Conservation (phyloP, 768 basidiomycete genomes). For the Tulasnella sp. region DNA sequence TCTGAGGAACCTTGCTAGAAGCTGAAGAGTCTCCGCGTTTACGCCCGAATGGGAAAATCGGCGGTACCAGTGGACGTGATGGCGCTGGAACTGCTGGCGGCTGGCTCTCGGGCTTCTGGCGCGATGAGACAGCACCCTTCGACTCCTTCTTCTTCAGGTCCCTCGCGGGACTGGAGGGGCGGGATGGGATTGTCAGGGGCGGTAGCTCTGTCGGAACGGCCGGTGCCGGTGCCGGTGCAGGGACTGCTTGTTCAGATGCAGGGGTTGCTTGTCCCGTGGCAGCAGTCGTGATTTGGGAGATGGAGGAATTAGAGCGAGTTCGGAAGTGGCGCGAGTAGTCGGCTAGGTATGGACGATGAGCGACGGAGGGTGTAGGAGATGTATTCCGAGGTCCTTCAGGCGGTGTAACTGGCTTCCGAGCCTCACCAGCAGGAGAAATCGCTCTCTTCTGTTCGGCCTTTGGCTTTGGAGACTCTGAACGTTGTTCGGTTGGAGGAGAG, state of each 20-base stretch:
- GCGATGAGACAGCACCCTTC: background rate
- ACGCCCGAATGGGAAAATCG: background rate
- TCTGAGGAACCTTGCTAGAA: background rate
- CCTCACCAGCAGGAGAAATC: background rate
- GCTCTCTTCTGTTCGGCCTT: background rate
- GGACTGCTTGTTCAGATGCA: background rate
- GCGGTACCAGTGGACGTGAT: background rate
- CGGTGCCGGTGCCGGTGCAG: background rate
- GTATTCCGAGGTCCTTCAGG: background rate
- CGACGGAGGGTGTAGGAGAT: background rate
- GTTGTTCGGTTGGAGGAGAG: background rate
- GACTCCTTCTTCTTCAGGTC: constrained; percentile 1
- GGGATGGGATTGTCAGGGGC: background rate
- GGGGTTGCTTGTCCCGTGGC: background rate
- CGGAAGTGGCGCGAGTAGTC: constrained; percentile 13
- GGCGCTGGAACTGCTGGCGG: background rate
- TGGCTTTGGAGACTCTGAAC: background rate
- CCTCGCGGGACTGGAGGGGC: background rate
- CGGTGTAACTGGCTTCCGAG: background rate
- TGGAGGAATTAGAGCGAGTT: background rate
- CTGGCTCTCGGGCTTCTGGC: background rate
- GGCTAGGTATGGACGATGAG: constrained; percentile 8
- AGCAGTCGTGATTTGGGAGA: background rate
- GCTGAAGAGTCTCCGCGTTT: background rate
- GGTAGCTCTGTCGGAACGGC: background rate